Base-by-base conservation (phyloP, 805 yeast genomes). In the Yarrowia alimentaria region DNA sequence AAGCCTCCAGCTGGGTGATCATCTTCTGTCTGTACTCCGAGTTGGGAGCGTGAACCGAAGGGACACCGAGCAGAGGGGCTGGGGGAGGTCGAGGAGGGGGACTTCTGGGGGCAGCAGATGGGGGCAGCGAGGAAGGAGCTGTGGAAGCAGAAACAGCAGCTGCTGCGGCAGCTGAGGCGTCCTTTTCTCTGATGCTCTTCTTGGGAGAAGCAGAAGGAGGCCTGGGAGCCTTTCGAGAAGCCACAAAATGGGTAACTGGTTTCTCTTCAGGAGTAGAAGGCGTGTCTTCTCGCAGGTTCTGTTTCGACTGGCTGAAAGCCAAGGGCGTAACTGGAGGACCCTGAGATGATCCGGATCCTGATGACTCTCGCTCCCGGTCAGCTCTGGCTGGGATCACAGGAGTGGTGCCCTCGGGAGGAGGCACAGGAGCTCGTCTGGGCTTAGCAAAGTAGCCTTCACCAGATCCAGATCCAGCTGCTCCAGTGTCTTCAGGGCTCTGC, bases 61-160 rank as follows among this genome's bases (percentile, higher is more conserved):
- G 60, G 10, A 64, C 68, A 1, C 68, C 69, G 12, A 67, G 68
- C 56, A 73, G 74, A 58, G 73, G 77, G 60, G 68, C 73, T 50
- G 70, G 70, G 3, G 69, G 66, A 1, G 70, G 70, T 17, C 70
- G 55, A 1, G 70, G 69, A 3, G 70, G 69, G 4, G 70, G 67
- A 1, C 68, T 60, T 4, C 60, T 62, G 19, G 51, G 51, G 5
- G 43, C 51, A 1, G 32, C 33, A 5, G 32, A 26, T n/a, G 40
- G 51, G 4, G 51, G 18, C 9, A 31, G 11, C 6, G 16, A n/a
- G 6, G 72, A 75, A 61, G 68, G 72, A 51, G 69, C 68, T 5
- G 68, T 64, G 1, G 70, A 69, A n/a, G 69, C 54, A 3, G 69
- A 68, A 1, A 69, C 68, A 5, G 69, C 65, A 1, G 68, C 60